phyloP scores from a whole-genome alignment of 2,329 filamentous ascomycete genomes.

The Fusarium cyanostomum region DNA sequence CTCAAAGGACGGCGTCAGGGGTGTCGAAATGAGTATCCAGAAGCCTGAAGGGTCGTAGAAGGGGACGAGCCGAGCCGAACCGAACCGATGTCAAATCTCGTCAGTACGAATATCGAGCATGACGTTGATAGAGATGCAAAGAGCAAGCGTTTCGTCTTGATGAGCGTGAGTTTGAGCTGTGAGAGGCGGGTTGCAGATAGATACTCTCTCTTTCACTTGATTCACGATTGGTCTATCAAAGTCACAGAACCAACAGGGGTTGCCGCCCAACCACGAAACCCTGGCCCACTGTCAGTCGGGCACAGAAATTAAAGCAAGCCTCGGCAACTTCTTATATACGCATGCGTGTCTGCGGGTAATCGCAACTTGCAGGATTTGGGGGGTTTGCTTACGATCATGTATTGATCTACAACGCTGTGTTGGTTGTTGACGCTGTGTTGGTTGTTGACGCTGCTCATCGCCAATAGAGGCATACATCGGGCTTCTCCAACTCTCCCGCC shows the following conservation, averaged over 20 bases:
- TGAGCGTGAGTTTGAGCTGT: neutral
- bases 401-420: conserved; percentile 19
- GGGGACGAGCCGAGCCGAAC: conserved; percentile 32
- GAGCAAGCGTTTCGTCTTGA: neutral
- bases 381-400: conserved; percentile 8
- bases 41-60: conserved; percentile 14
- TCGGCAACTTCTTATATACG: conserved; percentile 7
- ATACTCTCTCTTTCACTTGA: conserved; percentile 2
- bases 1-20: conserved; percentile 2
- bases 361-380: neutral
- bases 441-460: conserved; percentile 13
- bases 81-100: conserved; percentile 10
- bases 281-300: conserved; percentile 7
- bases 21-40: conserved; percentile 7
- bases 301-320: neutral
- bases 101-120: conserved; percentile 1
- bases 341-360: conserved; percentile 24
- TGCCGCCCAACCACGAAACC: neutral
- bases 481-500: neutral
- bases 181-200: conserved; percentile 12
- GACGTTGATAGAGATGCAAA: conserved; percentile 4
- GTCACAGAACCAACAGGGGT: conserved; percentile 9
- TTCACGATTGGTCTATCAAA: conserved; percentile 6
- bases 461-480: conserved; percentile 13
- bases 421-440: conserved; percentile 7